Conservation (phyloP, 202 grass and related monocot species). For the Digitaria exilis region DNA sequence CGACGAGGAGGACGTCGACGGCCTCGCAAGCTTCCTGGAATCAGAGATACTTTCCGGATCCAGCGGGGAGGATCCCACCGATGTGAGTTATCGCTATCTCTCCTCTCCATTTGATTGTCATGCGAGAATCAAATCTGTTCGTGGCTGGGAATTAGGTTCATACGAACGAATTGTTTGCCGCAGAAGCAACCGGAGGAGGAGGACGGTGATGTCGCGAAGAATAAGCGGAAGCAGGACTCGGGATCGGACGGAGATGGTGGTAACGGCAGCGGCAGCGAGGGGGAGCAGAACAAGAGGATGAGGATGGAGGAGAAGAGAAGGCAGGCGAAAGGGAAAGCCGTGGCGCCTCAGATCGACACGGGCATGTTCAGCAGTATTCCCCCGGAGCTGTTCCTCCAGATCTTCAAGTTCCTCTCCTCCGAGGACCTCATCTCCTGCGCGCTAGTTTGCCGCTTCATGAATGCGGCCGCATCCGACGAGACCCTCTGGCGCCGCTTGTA, state of each 20-base stretch:
- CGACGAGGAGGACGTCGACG: constrained; percentile 66
- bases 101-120: background rate
- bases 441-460: constrained; percentile 84
- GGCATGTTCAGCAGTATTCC: constrained; percentile 68
- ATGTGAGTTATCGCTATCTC: constrained; percentile 34
- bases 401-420: constrained; percentile 97
- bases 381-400: constrained; percentile 71
- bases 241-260: constrained; percentile 23
- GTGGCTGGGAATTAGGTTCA: constrained; percentile 15
- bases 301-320: constrained; percentile 28
- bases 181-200: background rate
- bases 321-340: constrained; percentile 47
- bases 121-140: background rate
- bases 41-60: constrained; percentile 80
- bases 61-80: constrained; percentile 19
- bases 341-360: constrained; percentile 59
- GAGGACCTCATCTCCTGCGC: constrained; percentile 90
- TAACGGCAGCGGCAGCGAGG: constrained; percentile 19
- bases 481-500: constrained; percentile 97
- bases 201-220: background rate
- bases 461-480: constrained; percentile 72
- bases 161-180: background rate
- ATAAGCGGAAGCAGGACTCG: constrained; percentile 46
- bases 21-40: constrained; percentile 80
- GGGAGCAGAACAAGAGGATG: constrained; percentile 46